These are phyloP conservation scores for Phytophthora agathidicida DNA, from an alignment of 352 stramenopile genomes.

Conservation along the genomic window DNA sequence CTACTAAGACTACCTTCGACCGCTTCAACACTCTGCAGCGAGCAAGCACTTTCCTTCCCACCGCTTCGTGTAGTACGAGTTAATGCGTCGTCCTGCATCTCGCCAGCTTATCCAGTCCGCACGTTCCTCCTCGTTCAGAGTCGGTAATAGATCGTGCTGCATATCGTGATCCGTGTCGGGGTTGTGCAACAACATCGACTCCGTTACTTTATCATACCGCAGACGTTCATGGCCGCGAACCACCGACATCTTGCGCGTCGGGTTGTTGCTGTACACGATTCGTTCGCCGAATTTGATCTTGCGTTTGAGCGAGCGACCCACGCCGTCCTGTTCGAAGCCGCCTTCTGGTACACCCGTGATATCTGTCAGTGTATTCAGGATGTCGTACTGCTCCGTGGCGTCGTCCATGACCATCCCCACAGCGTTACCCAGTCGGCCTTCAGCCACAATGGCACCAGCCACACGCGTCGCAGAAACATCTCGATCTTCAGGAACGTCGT, in stretches of 20 bases:
- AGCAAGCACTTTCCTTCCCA: conserved; percentile 44
- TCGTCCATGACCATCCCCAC: conserved; percentile 28
- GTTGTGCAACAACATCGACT: conserved; percentile 38
- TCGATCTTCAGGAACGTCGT: conserved; percentile 29
- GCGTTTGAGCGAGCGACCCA: conserved; percentile 46
- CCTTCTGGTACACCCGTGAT: conserved; percentile 31
- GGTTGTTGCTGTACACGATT: conserved; percentile 56
- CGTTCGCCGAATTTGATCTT: conserved; percentile 28
- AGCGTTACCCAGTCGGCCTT: conserved; percentile 27
- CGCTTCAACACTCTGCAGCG: conserved; percentile 27
- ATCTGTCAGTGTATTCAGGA: conserved; percentile 43
- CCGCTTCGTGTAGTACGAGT: conserved; percentile 53
- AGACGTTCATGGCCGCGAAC: conserved; percentile 40
- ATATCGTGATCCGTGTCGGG: conserved; percentile 39
- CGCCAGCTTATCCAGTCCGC: conserved; percentile 14
- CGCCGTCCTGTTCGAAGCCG: conserved; percentile 38
- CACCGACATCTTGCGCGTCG: conserved; percentile 36
- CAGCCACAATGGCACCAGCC: conserved; percentile 31
- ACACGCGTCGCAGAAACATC: conserved; percentile 42
- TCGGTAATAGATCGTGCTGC: conserved; percentile 34
- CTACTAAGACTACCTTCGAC: too few species aligned
- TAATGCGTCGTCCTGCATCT: conserved; percentile 33
- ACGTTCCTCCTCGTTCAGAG: conserved; percentile 14
- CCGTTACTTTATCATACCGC: conserved; percentile 41
- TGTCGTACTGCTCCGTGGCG: conserved; percentile 36